A percentile compares a stretch with the other conserved stretches of the same genome.
Evolutionary conservation across 2,329 filamentous ascomycete genomes (phyloP).

Genomic region (Cercospora sp.): DNA sequence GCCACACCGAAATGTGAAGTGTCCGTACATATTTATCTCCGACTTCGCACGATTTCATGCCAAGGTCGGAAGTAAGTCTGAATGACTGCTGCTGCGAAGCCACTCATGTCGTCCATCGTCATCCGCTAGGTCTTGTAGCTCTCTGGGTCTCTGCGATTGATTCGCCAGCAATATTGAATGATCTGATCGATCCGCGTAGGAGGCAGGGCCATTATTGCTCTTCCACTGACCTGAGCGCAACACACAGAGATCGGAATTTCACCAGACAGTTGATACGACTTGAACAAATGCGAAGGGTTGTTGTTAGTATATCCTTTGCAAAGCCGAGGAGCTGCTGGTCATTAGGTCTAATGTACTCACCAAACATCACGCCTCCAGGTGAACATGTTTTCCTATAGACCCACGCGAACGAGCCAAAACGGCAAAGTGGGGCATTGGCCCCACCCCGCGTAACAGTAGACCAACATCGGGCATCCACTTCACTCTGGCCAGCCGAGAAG

Average conservation of each 20-base stretch:
- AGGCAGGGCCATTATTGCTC: background rate
- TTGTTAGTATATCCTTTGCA: background rate
- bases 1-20: too few relatives aligned
- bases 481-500: background rate
- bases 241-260: background rate
- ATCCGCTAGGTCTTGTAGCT: background rate
- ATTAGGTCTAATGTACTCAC: background rate
- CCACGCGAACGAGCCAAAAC: background rate
- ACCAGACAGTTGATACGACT: background rate
- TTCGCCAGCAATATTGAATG: background rate
- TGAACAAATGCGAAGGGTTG: background rate
- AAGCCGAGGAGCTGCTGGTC: background rate
- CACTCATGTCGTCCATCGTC: background rate
- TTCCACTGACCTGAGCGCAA: background rate
- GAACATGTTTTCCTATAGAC: background rate
- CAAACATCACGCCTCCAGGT: background rate
- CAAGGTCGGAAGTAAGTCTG: background rate
- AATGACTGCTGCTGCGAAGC: background rate
- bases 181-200: background rate
- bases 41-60: background rate
- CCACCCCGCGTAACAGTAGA: background rate
- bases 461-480: constrained; percentile 3
- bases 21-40: background rate
- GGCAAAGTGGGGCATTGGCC: background rate
- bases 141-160: background rate